phyloP scores from a whole-genome alignment of 2,329 filamentous ascomycete species.

The Colletotrichum paranaense region DNA sequence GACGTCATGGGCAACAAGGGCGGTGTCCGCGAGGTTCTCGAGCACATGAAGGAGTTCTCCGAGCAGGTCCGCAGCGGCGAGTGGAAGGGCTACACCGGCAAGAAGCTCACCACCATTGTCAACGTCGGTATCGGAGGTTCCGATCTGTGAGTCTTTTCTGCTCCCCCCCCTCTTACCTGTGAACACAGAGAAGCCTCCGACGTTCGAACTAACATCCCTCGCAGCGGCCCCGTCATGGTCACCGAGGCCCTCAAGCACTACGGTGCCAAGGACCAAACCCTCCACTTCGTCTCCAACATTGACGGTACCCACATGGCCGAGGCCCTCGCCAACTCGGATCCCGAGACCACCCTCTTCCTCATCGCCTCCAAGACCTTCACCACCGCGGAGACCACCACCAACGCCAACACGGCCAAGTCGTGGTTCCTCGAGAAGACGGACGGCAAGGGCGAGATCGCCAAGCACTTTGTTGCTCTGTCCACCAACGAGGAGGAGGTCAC shows the following conservation, averaged over 20 bases:
- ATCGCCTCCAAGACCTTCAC: constrained; percentile 99
- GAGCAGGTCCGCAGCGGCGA: constrained; percentile 93
- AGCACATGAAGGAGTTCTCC: constrained; percentile 99
- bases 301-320: constrained; percentile 98
- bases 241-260: constrained; percentile 97
- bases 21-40: constrained; percentile 88
- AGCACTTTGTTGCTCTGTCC: constrained; percentile 98
- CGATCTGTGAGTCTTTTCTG: constrained; percentile 79
- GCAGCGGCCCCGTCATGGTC: constrained; percentile 96
- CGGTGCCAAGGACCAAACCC: constrained; percentile 83
- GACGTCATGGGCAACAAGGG: constrained; percentile 92
- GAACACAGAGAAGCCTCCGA: background rate
- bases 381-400: constrained; percentile 95
- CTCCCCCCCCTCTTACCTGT: background rate
- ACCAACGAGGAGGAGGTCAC: constrained; percentile 96
- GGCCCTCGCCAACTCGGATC: constrained; percentile 87
- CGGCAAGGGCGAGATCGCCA: constrained; percentile 88
- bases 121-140: constrained; percentile 99
- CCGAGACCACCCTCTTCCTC: constrained; percentile 98
- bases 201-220: constrained; percentile 27
- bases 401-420: constrained; percentile 94
- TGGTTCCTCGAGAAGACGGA: constrained; percentile 92
- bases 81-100: constrained; percentile 98
- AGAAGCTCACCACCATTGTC: constrained; percentile 95
- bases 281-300: constrained; percentile 99